These are phyloP conservation scores for Clathrospora elynae DNA, from an alignment of 2,329 filamentous ascomycete species.

Conservation along the genomic window DNA sequence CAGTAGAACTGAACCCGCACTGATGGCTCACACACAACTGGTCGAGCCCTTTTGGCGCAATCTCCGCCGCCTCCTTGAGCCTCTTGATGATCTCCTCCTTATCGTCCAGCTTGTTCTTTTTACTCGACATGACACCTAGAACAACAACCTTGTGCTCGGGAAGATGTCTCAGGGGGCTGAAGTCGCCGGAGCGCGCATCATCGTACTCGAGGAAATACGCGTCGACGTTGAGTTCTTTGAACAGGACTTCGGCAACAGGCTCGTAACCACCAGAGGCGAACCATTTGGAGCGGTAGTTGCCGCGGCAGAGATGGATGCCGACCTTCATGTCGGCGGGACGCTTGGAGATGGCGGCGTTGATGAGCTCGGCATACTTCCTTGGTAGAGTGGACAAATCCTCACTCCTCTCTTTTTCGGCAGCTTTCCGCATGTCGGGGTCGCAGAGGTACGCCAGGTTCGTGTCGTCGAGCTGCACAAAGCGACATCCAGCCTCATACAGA, in stretches of 20 bases:
- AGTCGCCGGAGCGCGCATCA: conserved; percentile 61
- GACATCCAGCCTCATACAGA: conserved; percentile 60
- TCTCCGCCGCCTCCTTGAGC: conserved; percentile 47
- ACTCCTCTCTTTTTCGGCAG: conserved; percentile 57
- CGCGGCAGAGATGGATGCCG: conserved; percentile 63
- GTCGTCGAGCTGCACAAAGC: conserved; percentile 64
- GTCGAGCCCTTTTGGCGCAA: conserved; percentile 59
- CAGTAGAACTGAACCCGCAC: conserved; percentile 63
- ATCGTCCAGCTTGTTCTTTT: conserved; percentile 63
- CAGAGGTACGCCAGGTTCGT: conserved; percentile 66
- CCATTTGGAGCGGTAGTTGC: conserved; percentile 63
- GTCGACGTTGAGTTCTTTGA: conserved; percentile 62
- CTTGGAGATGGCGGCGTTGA: conserved; percentile 60
- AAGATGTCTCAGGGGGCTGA: conserved; percentile 60
- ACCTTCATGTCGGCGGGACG: conserved; percentile 61
- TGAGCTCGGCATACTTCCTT: conserved; percentile 59
- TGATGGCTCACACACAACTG: conserved; percentile 64
- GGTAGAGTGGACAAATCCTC: conserved; percentile 57
- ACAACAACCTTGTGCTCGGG: conserved; percentile 62
- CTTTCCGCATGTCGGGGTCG: conserved; percentile 61
- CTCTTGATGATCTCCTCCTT: conserved; percentile 49
- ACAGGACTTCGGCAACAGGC: conserved; percentile 62
- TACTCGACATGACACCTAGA: conserved; percentile 61
- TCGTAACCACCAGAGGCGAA: conserved; percentile 65
- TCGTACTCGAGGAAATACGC: conserved; percentile 66